Evolutionary conservation across 179 eudicot genomes (phyloP).

Genomic region (Sideroxylon spinosum): DNA sequence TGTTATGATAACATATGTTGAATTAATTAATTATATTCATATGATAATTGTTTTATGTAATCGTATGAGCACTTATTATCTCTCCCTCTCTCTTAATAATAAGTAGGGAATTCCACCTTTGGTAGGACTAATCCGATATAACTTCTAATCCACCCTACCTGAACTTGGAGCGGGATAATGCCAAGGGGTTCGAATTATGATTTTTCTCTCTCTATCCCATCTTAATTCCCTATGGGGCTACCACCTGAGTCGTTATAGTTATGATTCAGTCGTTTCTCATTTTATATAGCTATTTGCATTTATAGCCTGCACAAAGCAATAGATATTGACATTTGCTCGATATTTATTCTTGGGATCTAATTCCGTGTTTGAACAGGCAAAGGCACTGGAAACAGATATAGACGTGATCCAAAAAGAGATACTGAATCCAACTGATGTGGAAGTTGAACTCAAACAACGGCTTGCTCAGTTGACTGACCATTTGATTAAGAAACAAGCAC

Average conservation of each 20-base stretch:
- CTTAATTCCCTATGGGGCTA: no score
- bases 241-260: no score
- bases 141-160: no score
- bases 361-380: slow-evolving; percentile 42
- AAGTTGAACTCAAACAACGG: slow-evolving; percentile 76
- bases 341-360: not conserved
- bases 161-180: no score
- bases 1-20: no score
- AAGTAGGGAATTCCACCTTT: no score
- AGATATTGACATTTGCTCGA: not conserved
- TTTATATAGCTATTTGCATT: not conserved
- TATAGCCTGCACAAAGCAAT: not conserved
- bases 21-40: no score
- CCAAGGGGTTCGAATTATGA: no score
- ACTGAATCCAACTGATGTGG: slow-evolving; percentile 76
- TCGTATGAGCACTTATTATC: not conserved
- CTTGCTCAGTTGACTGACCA: slow-evolving; percentile 91
- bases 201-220: no score
- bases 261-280: no score
- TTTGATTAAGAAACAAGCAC: slow-evolving; percentile 91
- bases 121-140: no score
- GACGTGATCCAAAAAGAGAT: slow-evolving; percentile 54
- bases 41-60: not conserved
- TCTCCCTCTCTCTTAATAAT: not conserved
- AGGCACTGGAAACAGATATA: slow-evolving; percentile 54